phyloP scores from a whole-genome alignment of 768 basidiomycete genomes.

The Naganishia vaughanmartiniae region DNA sequence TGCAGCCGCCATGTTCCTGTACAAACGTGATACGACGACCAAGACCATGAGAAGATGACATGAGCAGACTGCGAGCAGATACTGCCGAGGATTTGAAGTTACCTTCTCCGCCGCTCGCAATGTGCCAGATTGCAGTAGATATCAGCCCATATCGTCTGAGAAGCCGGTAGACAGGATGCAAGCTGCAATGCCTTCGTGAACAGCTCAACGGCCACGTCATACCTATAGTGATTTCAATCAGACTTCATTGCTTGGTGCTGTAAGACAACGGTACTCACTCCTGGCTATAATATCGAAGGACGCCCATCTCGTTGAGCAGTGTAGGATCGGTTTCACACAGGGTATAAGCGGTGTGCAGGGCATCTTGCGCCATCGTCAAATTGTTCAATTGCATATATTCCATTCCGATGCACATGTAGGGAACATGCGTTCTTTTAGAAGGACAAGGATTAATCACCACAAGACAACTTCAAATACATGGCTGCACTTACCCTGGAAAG shows the following conservation, averaged over 20 bases:
- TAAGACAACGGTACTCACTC: constrained; percentile 56
- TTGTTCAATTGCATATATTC: constrained; percentile 91
- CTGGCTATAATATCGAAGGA: constrained; percentile 83
- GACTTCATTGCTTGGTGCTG: background rate
- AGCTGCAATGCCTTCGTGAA: constrained; percentile 7
- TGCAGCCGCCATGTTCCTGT: constrained; percentile 62
- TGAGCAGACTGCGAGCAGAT: background rate
- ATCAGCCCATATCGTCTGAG: constrained; percentile 78
- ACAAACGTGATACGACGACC: background rate
- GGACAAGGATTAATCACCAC: background rate
- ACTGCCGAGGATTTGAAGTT: constrained; percentile 38
- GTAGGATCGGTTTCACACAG: constrained; percentile 87
- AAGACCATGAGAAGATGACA: background rate
- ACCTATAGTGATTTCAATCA: constrained; percentile 57
- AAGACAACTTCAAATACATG: background rate
- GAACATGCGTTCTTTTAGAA: constrained; percentile 81
- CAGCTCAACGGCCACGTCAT: constrained; percentile 59
- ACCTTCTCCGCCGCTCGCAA: constrained; percentile 77
- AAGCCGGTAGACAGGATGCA: constrained; percentile 66
- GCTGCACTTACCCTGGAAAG: constrained; percentile 74
- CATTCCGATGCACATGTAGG: constrained; percentile 95
- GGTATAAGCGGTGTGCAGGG: constrained; percentile 70
- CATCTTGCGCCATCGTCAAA: constrained; percentile 75
- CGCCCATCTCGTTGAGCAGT: constrained; percentile 85
- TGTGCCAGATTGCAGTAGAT: constrained; percentile 93